Percentiles rank a stretch among this genome's conserved stretches.
These are phyloP conservation scores for Phytophthora fragariae DNA, from an alignment of 352 stramenopile genomes.

Conservation along the genomic window DNA sequence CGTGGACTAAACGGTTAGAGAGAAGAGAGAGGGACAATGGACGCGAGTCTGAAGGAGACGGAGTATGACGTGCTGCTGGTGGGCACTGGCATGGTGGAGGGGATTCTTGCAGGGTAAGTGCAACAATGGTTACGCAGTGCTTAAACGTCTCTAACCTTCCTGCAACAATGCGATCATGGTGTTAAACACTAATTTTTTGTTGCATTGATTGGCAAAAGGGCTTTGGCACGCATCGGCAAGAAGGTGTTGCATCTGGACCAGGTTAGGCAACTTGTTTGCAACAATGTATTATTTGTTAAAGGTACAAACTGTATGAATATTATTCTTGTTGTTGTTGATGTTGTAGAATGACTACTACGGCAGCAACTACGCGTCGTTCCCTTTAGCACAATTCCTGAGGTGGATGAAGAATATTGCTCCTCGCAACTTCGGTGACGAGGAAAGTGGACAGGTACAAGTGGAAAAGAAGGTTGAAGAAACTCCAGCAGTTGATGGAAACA, in stretches of 20 bases:
- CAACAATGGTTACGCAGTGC: background rate
- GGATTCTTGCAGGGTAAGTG: constrained; percentile 74
- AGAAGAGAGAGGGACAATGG: constrained; percentile 41
- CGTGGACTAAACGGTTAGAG: constrained; percentile 18
- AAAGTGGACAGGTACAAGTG: constrained; percentile 14
- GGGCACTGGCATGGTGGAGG: constrained; percentile 84
- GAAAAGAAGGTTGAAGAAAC: background rate
- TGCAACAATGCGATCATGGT: background rate
- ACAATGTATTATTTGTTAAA: background rate
- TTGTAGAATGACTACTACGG: constrained; percentile 86
- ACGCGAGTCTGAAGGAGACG: constrained; percentile 59
- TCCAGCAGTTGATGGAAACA: constrained; percentile 8
- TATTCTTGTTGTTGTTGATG: background rate
- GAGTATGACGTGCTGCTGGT: constrained; percentile 83
- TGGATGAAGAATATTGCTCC: constrained; percentile 54
- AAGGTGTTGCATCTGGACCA: constrained; percentile 84
- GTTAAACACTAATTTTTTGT: background rate
- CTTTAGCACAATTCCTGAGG: constrained; percentile 59
- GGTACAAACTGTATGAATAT: background rate
- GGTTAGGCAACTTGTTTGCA: constrained; percentile 35
- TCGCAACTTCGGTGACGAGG: constrained; percentile 47
- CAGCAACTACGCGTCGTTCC: constrained; percentile 81
- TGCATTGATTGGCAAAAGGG: constrained; percentile 37
- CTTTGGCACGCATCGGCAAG: constrained; percentile 70
- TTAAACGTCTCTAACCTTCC: background rate